Evolutionary conservation across 75 land plant species (phyloP).

Genomic region (Pseudotsuga menziesii): DNA sequence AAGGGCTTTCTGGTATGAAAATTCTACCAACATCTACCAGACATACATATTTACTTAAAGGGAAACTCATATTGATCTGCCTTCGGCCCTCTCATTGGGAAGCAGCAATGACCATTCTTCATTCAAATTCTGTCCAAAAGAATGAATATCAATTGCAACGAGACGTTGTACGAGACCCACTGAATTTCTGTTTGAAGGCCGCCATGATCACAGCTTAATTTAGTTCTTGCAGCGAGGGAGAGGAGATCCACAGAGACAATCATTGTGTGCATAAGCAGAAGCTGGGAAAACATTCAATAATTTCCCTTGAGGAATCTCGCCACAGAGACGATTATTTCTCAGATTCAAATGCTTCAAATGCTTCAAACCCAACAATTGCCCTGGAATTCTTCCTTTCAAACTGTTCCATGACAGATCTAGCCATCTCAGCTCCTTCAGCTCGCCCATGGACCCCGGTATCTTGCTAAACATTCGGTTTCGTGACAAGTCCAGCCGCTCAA

Average conservation of each 20-base stretch:
- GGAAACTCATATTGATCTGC: too few species aligned
- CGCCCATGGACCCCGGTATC: constrained; percentile 53
- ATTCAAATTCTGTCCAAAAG: too few species aligned
- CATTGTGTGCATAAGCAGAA: constrained; percentile 62
- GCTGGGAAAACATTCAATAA: constrained; percentile 39
- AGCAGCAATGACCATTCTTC: too few species aligned
- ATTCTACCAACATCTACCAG: too few species aligned
- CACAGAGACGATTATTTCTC: constrained; percentile 60
- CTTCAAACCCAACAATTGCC: constrained; percentile 27
- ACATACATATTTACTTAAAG: too few species aligned
- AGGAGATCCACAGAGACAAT: constrained; percentile 72
- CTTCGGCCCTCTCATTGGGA: too few species aligned
- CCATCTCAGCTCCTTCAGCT: constrained; percentile 37
- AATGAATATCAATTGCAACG: too few species aligned
- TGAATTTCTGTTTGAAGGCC: too few species aligned
- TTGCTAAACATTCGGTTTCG: constrained; percentile 43
- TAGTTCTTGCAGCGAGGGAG: constrained; percentile 45
- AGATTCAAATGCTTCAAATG: constrained; percentile 38
- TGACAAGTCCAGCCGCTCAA: constrained; percentile 52
- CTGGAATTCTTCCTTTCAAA: constrained; percentile 60
- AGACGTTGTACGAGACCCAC: too few species aligned
- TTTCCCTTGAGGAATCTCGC: constrained; percentile 65
- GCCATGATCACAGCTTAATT: neutral
- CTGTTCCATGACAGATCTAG: constrained; percentile 61
- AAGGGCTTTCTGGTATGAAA: too few species aligned